Evolutionary conservation across 1,139 yeast genomes (phyloP).

Genomic region (Candida mesenterica): DNA sequence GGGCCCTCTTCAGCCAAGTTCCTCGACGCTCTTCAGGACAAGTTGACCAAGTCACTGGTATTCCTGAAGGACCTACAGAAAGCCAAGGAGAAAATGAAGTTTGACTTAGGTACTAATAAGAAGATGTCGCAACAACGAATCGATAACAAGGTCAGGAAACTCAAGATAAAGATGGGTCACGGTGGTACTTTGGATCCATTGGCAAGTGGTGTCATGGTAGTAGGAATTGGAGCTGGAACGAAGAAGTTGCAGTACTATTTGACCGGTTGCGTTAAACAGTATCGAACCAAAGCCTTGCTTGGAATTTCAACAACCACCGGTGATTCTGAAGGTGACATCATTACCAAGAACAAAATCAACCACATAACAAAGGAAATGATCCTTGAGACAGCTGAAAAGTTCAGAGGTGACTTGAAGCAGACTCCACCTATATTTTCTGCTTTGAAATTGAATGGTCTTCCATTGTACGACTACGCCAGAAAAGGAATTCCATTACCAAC

Average conservation of each 20-base stretch:
- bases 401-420: conserved; percentile 77
- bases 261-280: conserved; percentile 71
- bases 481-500: conserved; percentile 82
- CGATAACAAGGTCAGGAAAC: conserved; percentile 45
- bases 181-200: conserved; percentile 97
- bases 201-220: conserved; percentile 88
- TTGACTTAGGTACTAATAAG: conserved; percentile 43
- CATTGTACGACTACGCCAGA: conserved; percentile 91
- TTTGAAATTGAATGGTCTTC: conserved; percentile 89
- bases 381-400: conserved; percentile 51
- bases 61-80: conserved; percentile 56
- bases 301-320: conserved; percentile 95
- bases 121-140: conserved; percentile 46
- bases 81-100: conserved; percentile 30
- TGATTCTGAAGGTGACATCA: conserved; percentile 83
- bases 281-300: conserved; percentile 79
- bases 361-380: conserved; percentile 61
- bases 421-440: conserved; percentile 97
- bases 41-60: conserved; percentile 58
- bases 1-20: conserved; percentile 82
- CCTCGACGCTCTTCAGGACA: conserved; percentile 59
- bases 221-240: conserved; percentile 91
- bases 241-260: conserved; percentile 71
- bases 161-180: conserved; percentile 90
- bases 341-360: conserved; percentile 54